Evolutionary conservation across 1,139 yeast species (phyloP).

Genomic region (Blastobotrys aristatus): DNA sequence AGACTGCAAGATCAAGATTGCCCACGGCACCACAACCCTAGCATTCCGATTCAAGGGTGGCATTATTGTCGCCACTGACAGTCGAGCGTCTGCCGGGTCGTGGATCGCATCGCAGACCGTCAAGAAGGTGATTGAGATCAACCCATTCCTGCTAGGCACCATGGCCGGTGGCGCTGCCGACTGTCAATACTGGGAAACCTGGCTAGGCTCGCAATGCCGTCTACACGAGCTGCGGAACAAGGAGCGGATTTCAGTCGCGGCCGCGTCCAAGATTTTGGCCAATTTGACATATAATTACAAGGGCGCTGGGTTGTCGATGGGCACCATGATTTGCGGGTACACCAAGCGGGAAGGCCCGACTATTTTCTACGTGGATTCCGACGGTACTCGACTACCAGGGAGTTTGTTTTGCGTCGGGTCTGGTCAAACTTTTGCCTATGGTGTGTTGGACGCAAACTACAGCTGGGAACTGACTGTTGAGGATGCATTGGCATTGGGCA

Average conservation of each 20-base stretch:
- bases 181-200: conserved; percentile 98
- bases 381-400: conserved; percentile 93
- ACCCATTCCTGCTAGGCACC: conserved; percentile 91
- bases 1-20: conserved; percentile 91
- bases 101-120: conserved; percentile 99
- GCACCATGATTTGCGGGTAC: conserved; percentile 98
- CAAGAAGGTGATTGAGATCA: conserved; percentile 93
- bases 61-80: conserved; percentile 92
- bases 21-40: conserved; percentile 97
- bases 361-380: conserved; percentile 93
- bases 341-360: conserved; percentile 86
- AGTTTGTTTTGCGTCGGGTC: conserved; percentile 97
- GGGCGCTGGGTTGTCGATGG: conserved; percentile 99
- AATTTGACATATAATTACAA: conserved; percentile 90
- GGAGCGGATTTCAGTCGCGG: conserved; percentile 92
- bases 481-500: conserved; percentile 90
- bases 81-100: conserved; percentile 97
- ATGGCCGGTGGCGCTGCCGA: conserved; percentile 99
- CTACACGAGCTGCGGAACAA: conserved; percentile 91
- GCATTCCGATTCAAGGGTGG: conserved; percentile 97
- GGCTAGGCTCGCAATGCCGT: conserved; percentile 97
- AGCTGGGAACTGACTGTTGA: conserved; percentile 86
- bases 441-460: conserved; percentile 90
- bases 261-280: conserved; percentile 90
- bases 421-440: conserved; percentile 99